Base-by-base conservation (phyloP, 192 early-diverging fungal species). In the Coemansia sp. region DNA sequence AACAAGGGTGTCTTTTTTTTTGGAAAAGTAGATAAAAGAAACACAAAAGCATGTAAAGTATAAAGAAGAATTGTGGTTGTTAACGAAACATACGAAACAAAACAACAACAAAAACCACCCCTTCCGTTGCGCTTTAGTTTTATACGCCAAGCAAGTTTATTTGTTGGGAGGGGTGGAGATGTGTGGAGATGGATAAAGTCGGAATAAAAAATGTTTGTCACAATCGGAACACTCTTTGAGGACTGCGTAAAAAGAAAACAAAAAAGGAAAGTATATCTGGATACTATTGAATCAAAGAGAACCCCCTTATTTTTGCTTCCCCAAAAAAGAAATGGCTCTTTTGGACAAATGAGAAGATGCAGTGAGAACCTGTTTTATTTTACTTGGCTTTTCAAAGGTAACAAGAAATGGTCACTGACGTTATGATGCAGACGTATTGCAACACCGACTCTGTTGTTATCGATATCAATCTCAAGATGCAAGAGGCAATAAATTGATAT, bases 281-380 rank as follows among this genome's bases (percentile, higher is more conserved):
- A 52, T 52, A 52, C 13, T 23, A 23, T 4, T 51, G 20, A 51
- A 51, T 51, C 49, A 52, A 28, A 23, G 25, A 52, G 26, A 23
- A 0, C 40, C 40, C 40, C 35, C 35, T 37, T 37, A 8, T 37
- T 37, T 37, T 37, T 7, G 7, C 51, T 56, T 31, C 53, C 53
- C 26, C 26, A 56, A 56, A 56, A 55, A 49, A 49, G 45, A 26
- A 62, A 35, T 12, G 61, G 20, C 13, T 30, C 20, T 28, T 52
- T 16, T 34, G 52, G 18, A 29, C 61, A 16, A 25, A 53, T 29
- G 51, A 59, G n/a, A 59, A 15, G 3, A 2, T 20, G 10, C 13
- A 43, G 18, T 43, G 21, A 26, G 23, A 49, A 49, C 20, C 21
- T 25, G 46, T 2, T 26, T 26, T 21, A 10, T 25, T 1, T 13